Base-by-base conservation (phyloP, 345 rosid species). In the Brassica napus region DNA sequence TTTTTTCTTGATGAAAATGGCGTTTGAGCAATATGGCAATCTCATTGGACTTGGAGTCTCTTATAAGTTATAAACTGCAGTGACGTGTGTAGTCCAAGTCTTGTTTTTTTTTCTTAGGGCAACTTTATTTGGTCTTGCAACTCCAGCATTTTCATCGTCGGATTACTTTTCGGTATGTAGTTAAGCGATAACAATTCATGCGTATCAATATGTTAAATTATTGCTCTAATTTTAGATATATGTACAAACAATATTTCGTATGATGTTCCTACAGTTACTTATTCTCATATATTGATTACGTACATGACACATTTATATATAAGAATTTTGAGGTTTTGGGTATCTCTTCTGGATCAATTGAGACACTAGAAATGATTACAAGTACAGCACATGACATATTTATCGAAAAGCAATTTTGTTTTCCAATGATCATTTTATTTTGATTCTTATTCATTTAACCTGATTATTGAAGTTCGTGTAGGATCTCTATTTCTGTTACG, bases 41-140 rank as follows among this genome's bases (percentile, higher is more conserved):
- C 65, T 71, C 32, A 69, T 15, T 77, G 70, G 74, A 26, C n/a
- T 31, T 16, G 34, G n/a, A 63, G 64, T 61, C 49, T 69, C 55
- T 44, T 62, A 32, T 16, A 35, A n/a, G n/a, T n/a, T n/a, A n/a
- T n/a, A n/a, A n/a, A 21, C 14, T 39, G 54, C 2, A 16, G 65
- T 35, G 61, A 44, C 23, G 30, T 32, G 30, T 35, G 57, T 67
- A 54, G 42, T 75, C 72, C 57, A 35, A 9, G 4, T 55, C 54
- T 73, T 73, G 11, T 15, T 15, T n/a, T 8, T n/a, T 8, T 21
- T 44, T 44, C 15, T 44, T 1, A 44, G 54, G 54, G 54, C 15
- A 44, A 44, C 54, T 11, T 44, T 44, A 10, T 44, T 39, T 44
- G 54, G 54, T 44, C 54, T 11, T 44, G 54, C 54, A 44, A 12